Conservation (phyloP, 192 early-diverging fungal genomes). For the Funneliformis mosseae region DNA sequence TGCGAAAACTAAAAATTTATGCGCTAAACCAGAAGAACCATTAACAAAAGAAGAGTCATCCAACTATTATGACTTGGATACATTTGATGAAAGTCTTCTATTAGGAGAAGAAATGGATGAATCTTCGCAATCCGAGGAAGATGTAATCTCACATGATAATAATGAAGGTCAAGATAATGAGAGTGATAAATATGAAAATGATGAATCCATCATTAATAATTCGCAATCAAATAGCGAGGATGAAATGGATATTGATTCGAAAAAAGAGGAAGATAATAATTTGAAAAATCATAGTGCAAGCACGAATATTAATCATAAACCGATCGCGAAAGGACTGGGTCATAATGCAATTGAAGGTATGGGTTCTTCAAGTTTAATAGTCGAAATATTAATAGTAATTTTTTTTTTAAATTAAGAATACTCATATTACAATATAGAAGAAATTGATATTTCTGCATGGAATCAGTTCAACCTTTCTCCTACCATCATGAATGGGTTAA, state of each 20-base stretch:
- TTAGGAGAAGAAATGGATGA: background rate
- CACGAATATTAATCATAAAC: constrained; percentile 11
- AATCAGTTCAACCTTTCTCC: constrained; percentile 57
- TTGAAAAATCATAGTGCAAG: background rate
- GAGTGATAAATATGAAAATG: constrained; percentile 31
- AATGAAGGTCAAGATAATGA: background rate
- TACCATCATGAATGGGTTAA: constrained; percentile 66
- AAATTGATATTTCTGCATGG: constrained; percentile 78
- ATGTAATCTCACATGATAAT: constrained; percentile 20
- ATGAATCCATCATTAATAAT: constrained; percentile 10
- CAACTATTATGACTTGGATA: constrained; percentile 76
- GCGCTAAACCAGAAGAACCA: constrained; percentile 53
- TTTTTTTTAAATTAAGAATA: constrained; percentile 36
- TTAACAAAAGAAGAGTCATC: constrained; percentile 48
- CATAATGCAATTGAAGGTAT: constrained; percentile 26
- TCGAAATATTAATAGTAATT: constrained; percentile 29
- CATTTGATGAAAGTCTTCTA: constrained; percentile 68
- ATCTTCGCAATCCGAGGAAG: constrained; percentile 5
- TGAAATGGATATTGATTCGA: constrained; percentile 17
- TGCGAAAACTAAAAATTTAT: constrained; percentile 38
- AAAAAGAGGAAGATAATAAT: constrained; percentile 27
- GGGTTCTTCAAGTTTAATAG: constrained; percentile 26
- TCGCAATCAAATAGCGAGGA: constrained; percentile 19
- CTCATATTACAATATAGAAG: constrained; percentile 36
- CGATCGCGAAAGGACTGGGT: background rate